Evolutionary conservation across 1,284 basidiomycete genomes (phyloP).

Genomic region (Thecaphora thlaspeos): DNA sequence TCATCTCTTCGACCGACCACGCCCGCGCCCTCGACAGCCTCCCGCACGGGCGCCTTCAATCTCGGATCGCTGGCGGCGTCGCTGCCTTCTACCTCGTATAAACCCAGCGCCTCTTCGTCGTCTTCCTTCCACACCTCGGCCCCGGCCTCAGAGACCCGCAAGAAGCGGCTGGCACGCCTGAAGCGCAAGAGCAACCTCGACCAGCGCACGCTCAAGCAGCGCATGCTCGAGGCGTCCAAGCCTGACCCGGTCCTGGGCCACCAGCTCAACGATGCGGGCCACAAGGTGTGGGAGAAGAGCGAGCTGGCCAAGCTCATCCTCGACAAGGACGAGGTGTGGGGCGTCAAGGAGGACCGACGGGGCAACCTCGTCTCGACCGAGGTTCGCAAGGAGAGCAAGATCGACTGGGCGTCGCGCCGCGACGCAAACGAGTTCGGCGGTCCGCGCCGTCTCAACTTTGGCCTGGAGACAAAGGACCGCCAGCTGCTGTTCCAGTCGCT

Average conservation of each 20-base stretch:
- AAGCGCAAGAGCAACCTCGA: slow-evolving; percentile 56
- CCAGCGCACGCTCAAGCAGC: slow-evolving; percentile 47
- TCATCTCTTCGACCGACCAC: not conserved
- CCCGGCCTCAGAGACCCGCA: slow-evolving; percentile 32
- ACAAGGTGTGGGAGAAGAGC: slow-evolving; percentile 38
- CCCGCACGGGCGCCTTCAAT: slow-evolving; percentile 3
- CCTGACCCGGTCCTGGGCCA: slow-evolving; percentile 73
- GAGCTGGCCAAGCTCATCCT: slow-evolving; percentile 49
- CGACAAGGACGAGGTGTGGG: slow-evolving; percentile 51
- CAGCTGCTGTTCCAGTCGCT: slow-evolving; percentile 50
- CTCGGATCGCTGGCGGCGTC: slow-evolving; percentile 17
- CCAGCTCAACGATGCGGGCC: slow-evolving; percentile 60
- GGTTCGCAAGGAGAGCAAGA: slow-evolving; percentile 5
- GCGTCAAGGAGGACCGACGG: slow-evolving; percentile 47
- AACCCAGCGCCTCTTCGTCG: slow-evolving; percentile 2
- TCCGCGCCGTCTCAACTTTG: slow-evolving; percentile 51
- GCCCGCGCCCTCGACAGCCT: slow-evolving; percentile 5
- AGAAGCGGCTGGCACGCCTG: slow-evolving; percentile 36
- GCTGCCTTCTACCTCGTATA: slow-evolving; percentile 22
- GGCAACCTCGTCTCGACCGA: slow-evolving; percentile 43
- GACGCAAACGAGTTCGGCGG: slow-evolving; percentile 28
- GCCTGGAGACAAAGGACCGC: slow-evolving; percentile 34
- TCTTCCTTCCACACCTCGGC: slow-evolving; percentile 29
- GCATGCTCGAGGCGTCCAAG: slow-evolving; percentile 57
- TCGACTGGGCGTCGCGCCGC: slow-evolving; percentile 5